Evolutionary conservation across 768 basidiomycete species (phyloP), one percentile per base, ranked within the genome.

Genomic region (Leucocoprinus sp.): DNA sequence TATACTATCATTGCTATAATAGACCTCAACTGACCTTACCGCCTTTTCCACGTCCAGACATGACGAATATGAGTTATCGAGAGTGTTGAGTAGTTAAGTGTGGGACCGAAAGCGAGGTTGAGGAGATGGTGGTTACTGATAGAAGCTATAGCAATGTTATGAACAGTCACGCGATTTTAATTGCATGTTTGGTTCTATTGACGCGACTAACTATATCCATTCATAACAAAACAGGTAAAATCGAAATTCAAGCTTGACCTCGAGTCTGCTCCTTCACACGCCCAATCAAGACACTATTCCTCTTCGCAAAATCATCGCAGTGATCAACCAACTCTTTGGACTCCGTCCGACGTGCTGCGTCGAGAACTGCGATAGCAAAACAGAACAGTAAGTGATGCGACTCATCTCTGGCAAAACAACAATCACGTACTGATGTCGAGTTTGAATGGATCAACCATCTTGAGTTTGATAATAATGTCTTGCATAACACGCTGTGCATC

Each of bases 31-130:
- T 26, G 35, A 80, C 79, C 74, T 84, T 84, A 59, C 82, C 81
- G 68, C 81, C 81, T 67, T 84, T 84, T 60, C 82, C 82, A 59
- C 82, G 82, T 66, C 82, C 82, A 70, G 81, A 82, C 82, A 84
- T 84, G 57, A 27, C 24, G 27, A 28, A 5, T 11, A 18, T 43
- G 52, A 41, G 55, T 69, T 37, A 37, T 48, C 26, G 23, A 34
- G 42, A 35, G 59, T 51, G 33, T 55, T 50, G 44, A 48, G 41
- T 42, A 36, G 26, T 18, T 31, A 31, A n/a, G 31, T 7, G 14
- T 7, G 31, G 51, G 48, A 9, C 45, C 43, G 43, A 48, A 37
- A 15, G 46, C 36, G 37, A 29, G 37, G 36, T 50, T 50, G 43
- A 40, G 55, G 42, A 36, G 57, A 45, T 57, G 62, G 54, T 65